Evolutionary conservation across 2,329 filamentous ascomycete genomes (phyloP).

Genomic region (Emericellopsis atlantica): DNA sequence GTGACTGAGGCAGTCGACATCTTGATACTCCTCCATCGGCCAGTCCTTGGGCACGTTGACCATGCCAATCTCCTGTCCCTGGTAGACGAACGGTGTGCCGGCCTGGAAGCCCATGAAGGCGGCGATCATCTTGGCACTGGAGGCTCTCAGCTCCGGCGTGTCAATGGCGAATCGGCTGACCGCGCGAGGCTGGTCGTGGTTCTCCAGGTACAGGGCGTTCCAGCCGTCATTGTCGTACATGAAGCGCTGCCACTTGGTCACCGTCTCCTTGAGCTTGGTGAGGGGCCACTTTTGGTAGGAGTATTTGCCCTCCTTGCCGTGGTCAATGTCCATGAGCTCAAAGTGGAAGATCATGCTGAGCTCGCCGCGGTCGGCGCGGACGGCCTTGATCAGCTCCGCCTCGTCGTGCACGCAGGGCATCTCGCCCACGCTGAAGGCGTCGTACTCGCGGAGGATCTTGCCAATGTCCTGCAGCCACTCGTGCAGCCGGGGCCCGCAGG

Average conservation of each 20-base stretch:
- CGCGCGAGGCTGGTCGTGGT: constrained; percentile 52
- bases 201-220: constrained; percentile 54
- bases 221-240: constrained; percentile 48
- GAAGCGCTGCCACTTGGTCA: constrained; percentile 46
- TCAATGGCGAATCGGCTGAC: constrained; percentile 42
- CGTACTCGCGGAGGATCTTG: constrained; percentile 28
- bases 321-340: constrained; percentile 43
- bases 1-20: constrained; percentile 46
- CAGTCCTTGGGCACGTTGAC: constrained; percentile 48
- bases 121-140: constrained; percentile 47
- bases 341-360: constrained; percentile 66
- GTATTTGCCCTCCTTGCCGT: constrained; percentile 29
- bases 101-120: constrained; percentile 42
- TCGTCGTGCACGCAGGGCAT: constrained; percentile 32
- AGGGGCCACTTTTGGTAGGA: constrained; percentile 29
- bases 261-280: constrained; percentile 35
- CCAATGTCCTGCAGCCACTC: constrained; percentile 33
- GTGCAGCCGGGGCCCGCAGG: constrained; percentile 36
- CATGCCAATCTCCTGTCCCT: constrained; percentile 59
- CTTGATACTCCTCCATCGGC: constrained; percentile 54
- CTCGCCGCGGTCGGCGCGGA: constrained; percentile 43
- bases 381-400: constrained; percentile 29
- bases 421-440: constrained; percentile 39
- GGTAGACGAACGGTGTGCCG: constrained; percentile 56
- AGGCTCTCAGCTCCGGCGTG: constrained; percentile 30